A percentile compares a stretch with the other conserved stretches of the same genome.
These are phyloP conservation scores for Annulohypoxylon maeteangense DNA, from an alignment of 495 filamentous ascomycete species.

Conservation along the genomic window DNA sequence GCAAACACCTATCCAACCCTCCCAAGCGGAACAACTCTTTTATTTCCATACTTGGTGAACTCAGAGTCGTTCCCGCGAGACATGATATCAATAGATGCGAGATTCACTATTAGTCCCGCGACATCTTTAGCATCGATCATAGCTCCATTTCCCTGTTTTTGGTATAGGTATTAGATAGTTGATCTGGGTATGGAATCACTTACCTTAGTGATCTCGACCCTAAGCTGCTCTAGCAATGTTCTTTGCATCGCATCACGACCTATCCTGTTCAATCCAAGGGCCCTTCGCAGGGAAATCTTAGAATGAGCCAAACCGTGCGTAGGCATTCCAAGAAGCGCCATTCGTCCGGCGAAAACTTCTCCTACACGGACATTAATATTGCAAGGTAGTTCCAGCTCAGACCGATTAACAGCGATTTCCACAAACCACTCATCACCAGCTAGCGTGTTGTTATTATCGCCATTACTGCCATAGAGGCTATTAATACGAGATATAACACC, in stretches of 20 bases:
- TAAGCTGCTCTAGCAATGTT: slow-evolving; percentile 17
- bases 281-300: slow-evolving; percentile 33
- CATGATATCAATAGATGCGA: slow-evolving; percentile 27
- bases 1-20: background rate
- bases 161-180: background rate
- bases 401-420: slow-evolving; percentile 47
- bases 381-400: slow-evolving; percentile 47
- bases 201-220: slow-evolving; percentile 36
- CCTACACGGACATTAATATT: slow-evolving; percentile 46
- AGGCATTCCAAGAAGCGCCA: slow-evolving; percentile 42
- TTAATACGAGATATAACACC: slow-evolving; percentile 47
- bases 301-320: slow-evolving; percentile 30
- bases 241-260: background rate
- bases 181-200: background rate
- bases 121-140: slow-evolving; percentile 14
- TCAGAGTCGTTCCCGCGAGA: slow-evolving; percentile 20
- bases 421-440: slow-evolving; percentile 43
- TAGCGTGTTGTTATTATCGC: background rate
- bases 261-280: background rate
- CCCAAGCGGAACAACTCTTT: slow-evolving; percentile 1
- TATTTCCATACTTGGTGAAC: slow-evolving; percentile 37
- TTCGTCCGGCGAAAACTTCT: slow-evolving; percentile 34
- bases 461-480: slow-evolving; percentile 46
- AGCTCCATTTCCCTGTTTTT: slow-evolving; percentile 16
- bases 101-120: slow-evolving; percentile 26